Evolutionary conservation across 2,329 filamentous ascomycete species (phyloP), one percentile per base, ranked within the genome.

Genomic region (Drechslera avenae): DNA sequence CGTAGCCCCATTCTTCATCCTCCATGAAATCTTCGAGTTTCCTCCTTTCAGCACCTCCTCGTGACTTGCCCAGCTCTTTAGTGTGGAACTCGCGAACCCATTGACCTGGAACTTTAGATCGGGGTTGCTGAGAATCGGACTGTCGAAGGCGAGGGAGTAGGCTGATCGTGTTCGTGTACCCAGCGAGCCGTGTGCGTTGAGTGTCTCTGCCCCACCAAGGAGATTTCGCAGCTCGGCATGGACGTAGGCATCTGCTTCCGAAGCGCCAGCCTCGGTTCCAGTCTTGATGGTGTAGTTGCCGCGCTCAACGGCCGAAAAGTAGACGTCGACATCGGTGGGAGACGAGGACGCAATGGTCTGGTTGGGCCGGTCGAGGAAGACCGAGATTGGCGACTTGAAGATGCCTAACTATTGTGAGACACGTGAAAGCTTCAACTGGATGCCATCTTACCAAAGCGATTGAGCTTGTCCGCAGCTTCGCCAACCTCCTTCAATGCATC

Each of bases 21-120:
- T 75, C 88, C 90, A 97, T 32, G 86, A 85, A 33, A 96, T 79
- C 59, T 90, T 91, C 10, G 88, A 78, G 63, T 84, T 87, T 16
- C 84, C 91, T 13, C 92, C 91, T 67, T 87, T 90, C 16, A 95
- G 77, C 3, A 87, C 86, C 75, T 99, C 93, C 64, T 97, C 93
- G 69, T 99, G 93, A 58, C 90, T 94, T 17, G 94, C 91, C 89
- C 91, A 97, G 10, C 86, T 84, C 75, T 97, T 97, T 56, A 93
- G 84, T 0, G 90, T 95, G 36, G 90, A 87, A 56, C 90, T 96
- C 8, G 88, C 86, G 36, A 96, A 79, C 1, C 83, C 91, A 60
- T 96, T 92, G 53, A 96, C 66, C 60, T 93, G 87, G 54, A 91
- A 79, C 54, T 88, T 83, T 64, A 91, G 78, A 68, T 96, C 87